These are phyloP conservation scores for Gaultheria prostrata DNA, from an alignment of 148 eudicot genomes.

Conservation along the genomic window DNA sequence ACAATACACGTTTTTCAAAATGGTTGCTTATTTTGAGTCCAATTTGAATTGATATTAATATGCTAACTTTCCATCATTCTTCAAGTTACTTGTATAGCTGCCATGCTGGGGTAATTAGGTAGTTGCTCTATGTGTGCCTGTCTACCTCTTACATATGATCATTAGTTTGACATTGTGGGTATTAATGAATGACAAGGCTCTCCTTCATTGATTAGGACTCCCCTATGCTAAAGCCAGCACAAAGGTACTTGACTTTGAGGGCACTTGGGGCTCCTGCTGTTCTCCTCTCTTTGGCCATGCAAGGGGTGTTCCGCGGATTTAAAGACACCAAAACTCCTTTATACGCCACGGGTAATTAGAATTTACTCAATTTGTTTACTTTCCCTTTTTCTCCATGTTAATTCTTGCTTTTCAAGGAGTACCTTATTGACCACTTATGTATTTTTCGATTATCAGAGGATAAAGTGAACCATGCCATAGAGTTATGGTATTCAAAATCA, in stretches of 20 bases:
- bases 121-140: background rate
- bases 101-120: background rate
- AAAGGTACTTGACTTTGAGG: slow-evolving; percentile 63
- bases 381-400: background rate
- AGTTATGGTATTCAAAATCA: background rate
- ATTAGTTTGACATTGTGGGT: background rate
- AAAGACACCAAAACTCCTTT: slow-evolving; percentile 95
- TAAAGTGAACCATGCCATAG: background rate
- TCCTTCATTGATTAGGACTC: slow-evolving; percentile 45
- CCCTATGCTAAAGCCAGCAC: slow-evolving; percentile 80
- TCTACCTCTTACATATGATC: background rate
- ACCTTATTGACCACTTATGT: background rate
- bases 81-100: background rate
- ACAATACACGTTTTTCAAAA: no score
- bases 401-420: background rate
- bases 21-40: background rate
- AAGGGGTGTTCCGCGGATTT: slow-evolving; percentile 92
- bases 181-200: background rate
- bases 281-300: slow-evolving; percentile 93
- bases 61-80: background rate
- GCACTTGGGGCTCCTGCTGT: slow-evolving; percentile 96
- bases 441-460: background rate
- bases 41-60: background rate
- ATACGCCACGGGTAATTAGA: slow-evolving; percentile 70
- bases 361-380: background rate